A percentile compares a stretch with the other conserved stretches of the same genome.
These are phyloP conservation scores for Rutstroemia sp. DNA, from an alignment of 2,329 filamentous ascomycete species.

Conservation along the genomic window DNA sequence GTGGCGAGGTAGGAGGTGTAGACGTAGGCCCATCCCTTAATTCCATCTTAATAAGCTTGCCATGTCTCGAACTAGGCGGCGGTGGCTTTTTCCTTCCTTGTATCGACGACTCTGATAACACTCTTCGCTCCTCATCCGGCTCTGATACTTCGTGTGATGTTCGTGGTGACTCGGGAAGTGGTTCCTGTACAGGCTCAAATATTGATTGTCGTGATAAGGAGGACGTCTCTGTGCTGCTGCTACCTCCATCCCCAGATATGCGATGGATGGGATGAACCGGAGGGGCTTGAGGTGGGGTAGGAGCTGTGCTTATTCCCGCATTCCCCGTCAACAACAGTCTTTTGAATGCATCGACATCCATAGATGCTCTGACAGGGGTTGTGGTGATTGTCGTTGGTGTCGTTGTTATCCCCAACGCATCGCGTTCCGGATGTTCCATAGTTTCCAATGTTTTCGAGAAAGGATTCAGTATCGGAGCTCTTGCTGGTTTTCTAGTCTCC, in stretches of 20 bases:
- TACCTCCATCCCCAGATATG: slow-evolving; percentile 31
- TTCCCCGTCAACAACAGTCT: slow-evolving; percentile 69
- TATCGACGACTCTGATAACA: slow-evolving; percentile 26
- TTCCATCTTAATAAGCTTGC: slow-evolving; percentile 59
- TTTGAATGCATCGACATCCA: slow-evolving; percentile 75
- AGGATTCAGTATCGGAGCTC: slow-evolving; percentile 39
- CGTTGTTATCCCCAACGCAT: slow-evolving; percentile 11
- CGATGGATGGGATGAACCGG: slow-evolving; percentile 19
- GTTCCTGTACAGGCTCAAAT: slow-evolving; percentile 41
- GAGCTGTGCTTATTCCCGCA: slow-evolving; percentile 32
- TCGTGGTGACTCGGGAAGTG: slow-evolving; percentile 41
- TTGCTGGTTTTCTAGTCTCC: slow-evolving; percentile 12
- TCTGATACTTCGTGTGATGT: slow-evolving; percentile 54
- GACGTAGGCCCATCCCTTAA: slow-evolving; percentile 34
- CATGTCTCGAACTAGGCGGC: slow-evolving; percentile 70
- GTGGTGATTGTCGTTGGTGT: slow-evolving; percentile 14
- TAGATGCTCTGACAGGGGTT: slow-evolving; percentile 34
- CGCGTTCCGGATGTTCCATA: slow-evolving; percentile 34
- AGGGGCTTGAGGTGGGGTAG: slow-evolving; percentile 26
- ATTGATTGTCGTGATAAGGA: slow-evolving; percentile 53
- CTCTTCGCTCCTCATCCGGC: slow-evolving; percentile 40
- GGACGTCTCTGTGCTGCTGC: slow-evolving; percentile 50
- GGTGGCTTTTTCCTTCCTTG: slow-evolving; percentile 58
- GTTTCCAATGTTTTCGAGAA: slow-evolving; percentile 51
- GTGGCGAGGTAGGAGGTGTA: slow-evolving; percentile 25